Evolutionary conservation across 768 basidiomycete genomes (phyloP).

Genomic region (Podaxis carcinomalis): DNA sequence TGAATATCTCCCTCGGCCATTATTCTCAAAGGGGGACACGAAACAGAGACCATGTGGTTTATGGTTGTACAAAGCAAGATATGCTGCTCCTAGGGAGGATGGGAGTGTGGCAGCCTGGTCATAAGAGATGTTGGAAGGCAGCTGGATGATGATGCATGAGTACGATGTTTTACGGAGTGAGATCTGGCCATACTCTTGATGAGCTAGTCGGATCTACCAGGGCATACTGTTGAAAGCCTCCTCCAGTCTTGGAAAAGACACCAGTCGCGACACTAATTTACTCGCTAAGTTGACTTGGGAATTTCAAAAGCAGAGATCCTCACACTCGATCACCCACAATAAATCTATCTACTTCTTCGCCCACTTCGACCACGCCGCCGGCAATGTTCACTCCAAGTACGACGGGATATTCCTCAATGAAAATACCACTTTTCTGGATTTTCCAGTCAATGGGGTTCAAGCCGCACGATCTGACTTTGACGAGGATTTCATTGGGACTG

Average conservation of each 20-base stretch:
- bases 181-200: slow-evolving; percentile 24
- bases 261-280: slow-evolving; percentile 31
- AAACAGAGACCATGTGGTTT: slow-evolving; percentile 22
- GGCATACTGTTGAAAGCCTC: slow-evolving; percentile 38
- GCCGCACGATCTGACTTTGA: slow-evolving; percentile 41
- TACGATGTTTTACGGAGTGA: not conserved
- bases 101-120: slow-evolving; percentile 40
- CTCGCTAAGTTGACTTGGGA: not conserved
- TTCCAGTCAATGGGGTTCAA: slow-evolving; percentile 55
- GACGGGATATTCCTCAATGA: slow-evolving; percentile 37
- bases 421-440: slow-evolving; percentile 35
- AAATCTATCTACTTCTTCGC: slow-evolving; percentile 42
- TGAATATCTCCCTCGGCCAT: slow-evolving; percentile 24
- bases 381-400: slow-evolving; percentile 44
- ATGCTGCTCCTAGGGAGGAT: slow-evolving; percentile 33
- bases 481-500: slow-evolving; percentile 42
- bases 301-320: slow-evolving; percentile 13
- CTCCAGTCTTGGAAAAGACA: slow-evolving; percentile 27
- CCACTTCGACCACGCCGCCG: slow-evolving; percentile 45
- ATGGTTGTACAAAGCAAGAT: slow-evolving; percentile 27
- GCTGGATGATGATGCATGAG: slow-evolving; percentile 16
- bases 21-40: slow-evolving; percentile 19
- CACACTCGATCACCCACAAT: slow-evolving; percentile 50
- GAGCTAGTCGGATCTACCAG: slow-evolving; percentile 28
- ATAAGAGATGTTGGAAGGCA: slow-evolving; percentile 33